phyloP scores from a whole-genome alignment of 106 monocot genomes.

The Iris macrosiphon region DNA sequence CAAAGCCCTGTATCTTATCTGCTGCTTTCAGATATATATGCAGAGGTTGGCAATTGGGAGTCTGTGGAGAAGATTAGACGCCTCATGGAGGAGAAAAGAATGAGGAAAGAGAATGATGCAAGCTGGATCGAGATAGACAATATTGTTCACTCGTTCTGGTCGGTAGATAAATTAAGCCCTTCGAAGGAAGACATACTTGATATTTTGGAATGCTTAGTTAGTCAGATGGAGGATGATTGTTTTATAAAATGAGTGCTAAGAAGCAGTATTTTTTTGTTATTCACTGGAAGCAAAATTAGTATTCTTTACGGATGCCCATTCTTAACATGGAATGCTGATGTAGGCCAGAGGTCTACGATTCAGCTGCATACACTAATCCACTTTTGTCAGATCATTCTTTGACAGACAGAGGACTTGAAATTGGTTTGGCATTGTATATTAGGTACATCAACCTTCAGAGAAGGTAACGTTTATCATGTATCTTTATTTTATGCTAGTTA shows the following conservation, averaged over 20 bases:
- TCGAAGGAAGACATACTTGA: conserved; percentile 12
- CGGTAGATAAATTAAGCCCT: conserved; percentile 16
- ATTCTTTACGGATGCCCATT: conserved; percentile 1
- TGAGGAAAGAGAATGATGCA: conserved; percentile 40
- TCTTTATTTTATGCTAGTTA: no score
- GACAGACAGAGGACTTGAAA: background rate
- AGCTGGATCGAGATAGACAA: conserved; percentile 50
- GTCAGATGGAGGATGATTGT: conserved; percentile 23
- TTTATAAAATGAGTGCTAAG: conserved; percentile 6
- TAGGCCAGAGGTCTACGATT: background rate
- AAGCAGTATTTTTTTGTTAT: background rate
- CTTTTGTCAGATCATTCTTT: conserved; percentile 1
- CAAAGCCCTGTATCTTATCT: conserved; percentile 34
- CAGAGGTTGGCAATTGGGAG: conserved; percentile 34
- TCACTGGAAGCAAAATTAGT: background rate
- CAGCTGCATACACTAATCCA: conserved; percentile 1
- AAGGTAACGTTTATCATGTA: no score
- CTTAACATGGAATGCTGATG: background rate
- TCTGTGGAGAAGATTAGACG: conserved; percentile 36
- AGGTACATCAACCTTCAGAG: conserved; percentile 1
- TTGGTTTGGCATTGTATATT: conserved; percentile 3
- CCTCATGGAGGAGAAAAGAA: conserved; percentile 31
- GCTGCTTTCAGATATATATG: conserved; percentile 42
- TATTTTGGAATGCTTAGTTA: conserved; percentile 10
- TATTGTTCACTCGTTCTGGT: conserved; percentile 23